Evolutionary conservation across 805 yeast genomes (phyloP).

Genomic region (Candida patagonica): DNA sequence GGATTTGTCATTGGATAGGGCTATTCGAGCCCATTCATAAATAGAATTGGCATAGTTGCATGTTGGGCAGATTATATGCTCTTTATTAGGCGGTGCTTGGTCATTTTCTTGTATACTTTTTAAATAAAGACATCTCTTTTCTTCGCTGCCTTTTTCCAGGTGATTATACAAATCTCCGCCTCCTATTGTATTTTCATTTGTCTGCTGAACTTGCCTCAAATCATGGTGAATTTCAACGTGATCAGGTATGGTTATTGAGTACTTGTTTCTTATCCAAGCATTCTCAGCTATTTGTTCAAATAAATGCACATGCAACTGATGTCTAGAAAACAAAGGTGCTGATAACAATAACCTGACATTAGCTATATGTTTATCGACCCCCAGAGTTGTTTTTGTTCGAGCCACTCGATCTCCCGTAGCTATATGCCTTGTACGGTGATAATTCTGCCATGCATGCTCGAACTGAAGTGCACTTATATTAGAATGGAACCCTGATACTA

Average conservation of each 20-base stretch:
- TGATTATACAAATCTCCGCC: conserved; percentile 10
- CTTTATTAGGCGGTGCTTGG: no score
- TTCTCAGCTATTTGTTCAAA: conserved; percentile 19
- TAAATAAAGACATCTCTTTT: background rate
- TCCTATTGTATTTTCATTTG: conserved; percentile 11
- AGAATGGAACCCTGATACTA: conserved; percentile 66
- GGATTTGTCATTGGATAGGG: background rate
- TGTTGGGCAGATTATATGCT: no score
- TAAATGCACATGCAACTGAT: conserved; percentile 21
- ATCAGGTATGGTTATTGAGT: conserved; percentile 12
- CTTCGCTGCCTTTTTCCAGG: background rate
- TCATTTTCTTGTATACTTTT: background rate
- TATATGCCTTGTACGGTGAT: conserved; percentile 56
- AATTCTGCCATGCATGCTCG: conserved; percentile 81
- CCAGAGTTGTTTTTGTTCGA: conserved; percentile 7
- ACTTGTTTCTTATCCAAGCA: conserved; percentile 23
- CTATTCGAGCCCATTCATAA: conserved; percentile 5
- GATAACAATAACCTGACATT: conserved; percentile 21
- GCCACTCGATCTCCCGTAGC: conserved; percentile 31
- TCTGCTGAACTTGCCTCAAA: conserved; percentile 1
- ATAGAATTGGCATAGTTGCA: conserved; percentile 7
- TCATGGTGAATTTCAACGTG: conserved; percentile 8
- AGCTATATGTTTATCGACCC: conserved; percentile 22
- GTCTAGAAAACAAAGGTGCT: conserved; percentile 18
- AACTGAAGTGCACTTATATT: conserved; percentile 64